phyloP scores from a whole-genome alignment of 441 rosid genomes.

The Croton setiger region DNA sequence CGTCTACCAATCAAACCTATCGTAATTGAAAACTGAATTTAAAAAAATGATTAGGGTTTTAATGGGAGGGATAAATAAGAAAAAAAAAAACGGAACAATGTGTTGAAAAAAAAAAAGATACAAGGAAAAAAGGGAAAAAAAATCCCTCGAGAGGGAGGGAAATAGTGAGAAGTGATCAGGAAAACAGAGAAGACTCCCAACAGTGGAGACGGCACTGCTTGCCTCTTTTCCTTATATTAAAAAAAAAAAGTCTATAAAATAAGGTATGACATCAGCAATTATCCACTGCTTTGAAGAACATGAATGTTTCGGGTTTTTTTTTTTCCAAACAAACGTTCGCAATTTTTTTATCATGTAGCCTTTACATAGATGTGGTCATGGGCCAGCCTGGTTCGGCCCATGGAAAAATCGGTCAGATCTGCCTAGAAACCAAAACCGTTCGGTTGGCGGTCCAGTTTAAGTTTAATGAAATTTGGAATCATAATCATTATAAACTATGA shows the following conservation, averaged over 20 bases:
- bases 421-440: too few species aligned
- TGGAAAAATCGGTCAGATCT: too few species aligned
- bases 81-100: background rate
- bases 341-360: too few species aligned
- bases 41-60: constrained; percentile 7
- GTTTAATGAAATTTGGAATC: too few species aligned
- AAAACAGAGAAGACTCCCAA: background rate
- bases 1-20: constrained; percentile 11
- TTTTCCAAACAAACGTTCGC: background rate
- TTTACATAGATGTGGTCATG: too few species aligned
- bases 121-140: background rate
- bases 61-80: background rate
- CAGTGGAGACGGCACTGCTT: background rate
- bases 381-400: too few species aligned
- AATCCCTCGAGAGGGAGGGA: constrained; percentile 29
- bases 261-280: background rate
- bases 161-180: background rate
- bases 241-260: background rate
- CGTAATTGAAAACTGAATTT: too few species aligned
- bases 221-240: background rate
- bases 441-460: too few species aligned
- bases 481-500: too few species aligned
- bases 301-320: background rate
- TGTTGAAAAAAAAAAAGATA: background rate
- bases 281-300: background rate